Percentiles rank a stretch among this genome's conserved stretches.
Conservation (phyloP, 306 rosid species). For the Ormosia semicastrata region DNA sequence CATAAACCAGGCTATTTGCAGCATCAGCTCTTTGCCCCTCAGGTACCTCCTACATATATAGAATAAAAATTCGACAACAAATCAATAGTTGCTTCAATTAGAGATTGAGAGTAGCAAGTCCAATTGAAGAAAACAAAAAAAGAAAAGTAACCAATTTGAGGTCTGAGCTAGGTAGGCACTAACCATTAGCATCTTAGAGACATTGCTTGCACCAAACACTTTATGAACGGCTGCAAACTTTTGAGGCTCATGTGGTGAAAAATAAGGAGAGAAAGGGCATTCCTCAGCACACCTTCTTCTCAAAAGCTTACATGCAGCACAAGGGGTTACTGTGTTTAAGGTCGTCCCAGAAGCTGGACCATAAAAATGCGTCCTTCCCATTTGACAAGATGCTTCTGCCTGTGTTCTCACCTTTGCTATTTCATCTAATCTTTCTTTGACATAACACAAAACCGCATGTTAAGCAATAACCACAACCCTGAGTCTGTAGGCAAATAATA, state of each 20-base stretch:
- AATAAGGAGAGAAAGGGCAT: slow-evolving; percentile 91
- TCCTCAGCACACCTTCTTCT: slow-evolving; percentile 95
- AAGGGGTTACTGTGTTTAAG: slow-evolving; percentile 80
- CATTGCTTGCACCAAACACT: slow-evolving; percentile 97
- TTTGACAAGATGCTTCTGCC: slow-evolving; percentile 42
- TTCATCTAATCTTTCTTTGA: slow-evolving; percentile 66
- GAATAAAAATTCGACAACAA: not conserved
- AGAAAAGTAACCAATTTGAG: not conserved
- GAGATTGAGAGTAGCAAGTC: not conserved
- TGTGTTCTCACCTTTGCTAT: slow-evolving; percentile 43
- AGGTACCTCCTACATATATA: slow-evolving; percentile 62
- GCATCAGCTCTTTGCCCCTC: slow-evolving; percentile 85
- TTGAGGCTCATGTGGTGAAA: slow-evolving; percentile 90
- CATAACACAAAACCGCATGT: slow-evolving; percentile 11
- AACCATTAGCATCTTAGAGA: slow-evolving; percentile 88
- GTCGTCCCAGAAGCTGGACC: slow-evolving; percentile 55
- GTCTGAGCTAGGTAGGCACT: not conserved
- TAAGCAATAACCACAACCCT: not conserved
- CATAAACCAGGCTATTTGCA: slow-evolving; percentile 82
- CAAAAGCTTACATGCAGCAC: slow-evolving; percentile 94
- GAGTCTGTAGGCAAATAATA: not conserved
- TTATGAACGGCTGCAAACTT: slow-evolving; percentile 90
- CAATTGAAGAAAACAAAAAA: not conserved
- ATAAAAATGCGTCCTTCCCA: slow-evolving; percentile 57
- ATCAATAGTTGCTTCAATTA: not conserved